These are phyloP conservation scores for Chlorella ohadii DNA, from an alignment of 139 green algal genomes.

Conservation along the genomic window DNA sequence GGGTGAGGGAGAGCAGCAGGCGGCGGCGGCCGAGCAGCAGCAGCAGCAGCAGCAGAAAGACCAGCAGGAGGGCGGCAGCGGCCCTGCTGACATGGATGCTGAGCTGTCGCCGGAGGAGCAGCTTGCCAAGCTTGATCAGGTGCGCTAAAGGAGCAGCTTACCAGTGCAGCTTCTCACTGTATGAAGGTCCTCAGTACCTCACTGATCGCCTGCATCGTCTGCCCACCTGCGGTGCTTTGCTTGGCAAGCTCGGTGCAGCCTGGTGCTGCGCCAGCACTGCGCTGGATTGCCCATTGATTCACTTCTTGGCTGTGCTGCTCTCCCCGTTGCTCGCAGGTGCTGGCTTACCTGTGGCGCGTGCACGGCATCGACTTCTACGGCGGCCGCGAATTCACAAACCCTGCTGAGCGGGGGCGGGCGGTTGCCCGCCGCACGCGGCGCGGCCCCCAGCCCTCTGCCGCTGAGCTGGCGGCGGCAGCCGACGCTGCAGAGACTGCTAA, in stretches of 20 bases:
- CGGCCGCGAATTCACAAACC: conserved; percentile 44
- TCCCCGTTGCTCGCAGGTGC: conserved; percentile 25
- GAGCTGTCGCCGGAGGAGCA: conserved; percentile 33
- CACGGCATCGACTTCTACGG: conserved; percentile 93
- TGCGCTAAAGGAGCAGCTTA: conserved; percentile 39
- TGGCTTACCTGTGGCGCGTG: conserved; percentile 93
- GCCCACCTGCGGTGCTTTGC: too few species aligned
- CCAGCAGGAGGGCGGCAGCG: conserved; percentile 14
- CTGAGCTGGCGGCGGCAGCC: conserved; percentile 21
- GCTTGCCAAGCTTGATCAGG: conserved; percentile 75
- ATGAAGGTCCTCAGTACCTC: too few species aligned
- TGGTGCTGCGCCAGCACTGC: too few species aligned
- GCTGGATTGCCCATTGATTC: too few species aligned
- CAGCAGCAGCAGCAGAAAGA: too few species aligned
- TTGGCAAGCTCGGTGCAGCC: too few species aligned
- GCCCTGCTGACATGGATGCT: conserved; percentile 5
- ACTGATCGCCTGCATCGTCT: too few species aligned
- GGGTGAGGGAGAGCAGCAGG: conserved; percentile 19
- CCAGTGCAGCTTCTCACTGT: too few species aligned
- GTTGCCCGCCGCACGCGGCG: conserved; percentile 29
- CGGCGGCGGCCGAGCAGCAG: not conserved
- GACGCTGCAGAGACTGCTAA: conserved; percentile 17
- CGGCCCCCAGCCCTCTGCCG: conserved; percentile 16
- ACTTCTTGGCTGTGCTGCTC: too few species aligned
- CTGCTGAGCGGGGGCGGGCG: conserved; percentile 19